Evolutionary conservation across 495 filamentous ascomycete genomes (phyloP).

Genomic region (Lophiostoma macrostomum): DNA sequence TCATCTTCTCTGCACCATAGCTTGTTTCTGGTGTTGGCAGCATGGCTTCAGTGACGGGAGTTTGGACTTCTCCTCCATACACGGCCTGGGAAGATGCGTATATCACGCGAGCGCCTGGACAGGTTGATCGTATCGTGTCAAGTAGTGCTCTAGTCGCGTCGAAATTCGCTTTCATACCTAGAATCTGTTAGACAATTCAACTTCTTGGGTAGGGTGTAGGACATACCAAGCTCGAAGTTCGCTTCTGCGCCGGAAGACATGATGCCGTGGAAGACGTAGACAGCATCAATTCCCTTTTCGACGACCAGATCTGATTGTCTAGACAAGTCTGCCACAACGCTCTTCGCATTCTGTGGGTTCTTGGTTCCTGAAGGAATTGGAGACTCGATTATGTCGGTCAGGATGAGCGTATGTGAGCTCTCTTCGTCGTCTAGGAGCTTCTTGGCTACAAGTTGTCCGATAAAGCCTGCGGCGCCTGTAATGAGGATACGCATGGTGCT

Average conservation of each 20-base stretch:
- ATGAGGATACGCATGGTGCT: constrained; percentile 8
- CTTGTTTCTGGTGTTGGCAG: constrained; percentile 64
- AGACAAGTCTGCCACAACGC: constrained; percentile 62
- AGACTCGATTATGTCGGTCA: constrained; percentile 64
- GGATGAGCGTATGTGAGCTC: constrained; percentile 50
- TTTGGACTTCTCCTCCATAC: constrained; percentile 55
- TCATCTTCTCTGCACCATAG: constrained; percentile 78
- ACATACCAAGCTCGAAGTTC: constrained; percentile 71
- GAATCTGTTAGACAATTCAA: no score
- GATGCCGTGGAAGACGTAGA: constrained; percentile 82
- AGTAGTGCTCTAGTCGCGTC: constrained; percentile 65
- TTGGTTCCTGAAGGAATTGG: constrained; percentile 49
- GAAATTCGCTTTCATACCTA: constrained; percentile 66
- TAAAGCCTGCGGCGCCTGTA: constrained; percentile 52
- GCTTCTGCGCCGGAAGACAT: constrained; percentile 77
- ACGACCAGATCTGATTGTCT: constrained; percentile 53
- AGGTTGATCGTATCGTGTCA: constrained; percentile 55
- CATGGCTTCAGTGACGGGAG: constrained; percentile 52
- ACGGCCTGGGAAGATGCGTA: constrained; percentile 60
- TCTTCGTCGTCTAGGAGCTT: constrained; percentile 57
- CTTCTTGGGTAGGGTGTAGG: no score
- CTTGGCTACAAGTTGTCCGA: constrained; percentile 64
- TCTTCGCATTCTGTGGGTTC: constrained; percentile 53
- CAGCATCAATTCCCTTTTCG: constrained; percentile 49
- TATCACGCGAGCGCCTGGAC: constrained; percentile 62